Evolutionary conservation across 108 stramenopile genomes (phyloP).

Genomic region (Conticribra guillardii): DNA sequence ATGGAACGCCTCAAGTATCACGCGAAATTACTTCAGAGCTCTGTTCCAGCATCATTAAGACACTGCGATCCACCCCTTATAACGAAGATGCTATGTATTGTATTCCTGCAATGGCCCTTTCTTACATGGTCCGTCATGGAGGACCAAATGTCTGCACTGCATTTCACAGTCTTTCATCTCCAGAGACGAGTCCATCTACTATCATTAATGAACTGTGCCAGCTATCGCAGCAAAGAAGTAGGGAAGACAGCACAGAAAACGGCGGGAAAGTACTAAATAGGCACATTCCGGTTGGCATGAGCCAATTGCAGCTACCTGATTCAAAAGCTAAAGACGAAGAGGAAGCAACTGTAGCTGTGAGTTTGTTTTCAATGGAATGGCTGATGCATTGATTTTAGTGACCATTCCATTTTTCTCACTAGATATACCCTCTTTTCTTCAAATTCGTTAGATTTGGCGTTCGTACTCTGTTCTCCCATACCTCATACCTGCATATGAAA

Average conservation of each 20-base stretch:
- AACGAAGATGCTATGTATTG: background rate
- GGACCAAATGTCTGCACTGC: constrained; percentile 37
- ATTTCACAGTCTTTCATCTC: constrained; percentile 40
- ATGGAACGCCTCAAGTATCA: constrained; percentile 30
- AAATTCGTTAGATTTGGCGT: constrained; percentile 20
- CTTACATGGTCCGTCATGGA: constrained; percentile 41
- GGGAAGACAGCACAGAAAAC: constrained; percentile 2
- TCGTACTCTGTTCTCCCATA: constrained; percentile 40
- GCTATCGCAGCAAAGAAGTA: constrained; percentile 2
- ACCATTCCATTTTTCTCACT: background rate
- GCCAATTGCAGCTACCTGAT: constrained; percentile 40
- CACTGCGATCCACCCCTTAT: constrained; percentile 9
- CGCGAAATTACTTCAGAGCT: constrained; percentile 33
- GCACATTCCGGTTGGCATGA: constrained; percentile 39
- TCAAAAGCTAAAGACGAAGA: constrained; percentile 33
- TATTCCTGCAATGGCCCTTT: constrained; percentile 40
- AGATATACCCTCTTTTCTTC: background rate
- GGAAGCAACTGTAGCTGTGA: constrained; percentile 22
- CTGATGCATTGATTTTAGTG: no score
- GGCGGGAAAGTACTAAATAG: constrained; percentile 3
- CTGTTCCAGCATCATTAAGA: constrained; percentile 18
- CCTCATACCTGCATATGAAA: constrained; percentile 46
- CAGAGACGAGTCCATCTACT: constrained; percentile 21
- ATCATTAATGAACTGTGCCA: constrained; percentile 45
- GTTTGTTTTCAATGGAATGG: constrained; percentile 5